These are phyloP conservation scores for Suillus weaverae DNA, from an alignment of 768 basidiomycete species.

Conservation along the genomic window DNA sequence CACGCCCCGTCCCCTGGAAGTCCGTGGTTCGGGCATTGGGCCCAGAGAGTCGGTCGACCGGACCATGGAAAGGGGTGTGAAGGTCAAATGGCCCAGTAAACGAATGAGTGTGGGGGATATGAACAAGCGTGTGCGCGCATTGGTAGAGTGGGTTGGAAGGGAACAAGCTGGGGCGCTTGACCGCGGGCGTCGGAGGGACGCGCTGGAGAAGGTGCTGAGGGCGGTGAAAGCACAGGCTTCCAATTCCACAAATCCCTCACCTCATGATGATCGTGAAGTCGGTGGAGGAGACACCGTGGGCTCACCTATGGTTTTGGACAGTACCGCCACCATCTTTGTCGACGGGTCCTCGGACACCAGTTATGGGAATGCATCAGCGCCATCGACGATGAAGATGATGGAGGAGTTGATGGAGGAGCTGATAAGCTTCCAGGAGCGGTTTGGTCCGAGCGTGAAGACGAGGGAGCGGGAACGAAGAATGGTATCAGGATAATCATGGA, in stretches of 20 bases:
- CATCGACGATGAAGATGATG: slow-evolving; percentile 76
- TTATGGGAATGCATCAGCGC: slow-evolving; percentile 11
- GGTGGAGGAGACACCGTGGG: slow-evolving; percentile 16
- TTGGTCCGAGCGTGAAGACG: slow-evolving; percentile 57
- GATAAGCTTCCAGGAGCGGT: slow-evolving; percentile 85
- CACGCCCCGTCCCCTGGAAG: slow-evolving; percentile 70
- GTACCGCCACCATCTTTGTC: slow-evolving; percentile 11
- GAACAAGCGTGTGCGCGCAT: slow-evolving; percentile 88
- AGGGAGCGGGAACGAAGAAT: slow-evolving; percentile 55
- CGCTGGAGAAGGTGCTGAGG: slow-evolving; percentile 57
- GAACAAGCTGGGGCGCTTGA: slow-evolving; percentile 79
- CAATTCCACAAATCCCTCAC: slow-evolving; percentile 10
- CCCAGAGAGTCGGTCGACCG: slow-evolving; percentile 56
- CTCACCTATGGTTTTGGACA: slow-evolving; percentile 38
- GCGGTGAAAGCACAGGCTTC: slow-evolving; percentile 12
- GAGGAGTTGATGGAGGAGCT: slow-evolving; percentile 90
- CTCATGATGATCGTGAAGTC: slow-evolving; percentile 18
- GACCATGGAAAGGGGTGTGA: slow-evolving; percentile 73
- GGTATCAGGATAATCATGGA: slow-evolving; percentile 27
- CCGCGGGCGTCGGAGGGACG: slow-evolving; percentile 65
- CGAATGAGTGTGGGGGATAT: slow-evolving; percentile 96
- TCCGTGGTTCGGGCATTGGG: slow-evolving; percentile 51
- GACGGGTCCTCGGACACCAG: slow-evolving; percentile 15
- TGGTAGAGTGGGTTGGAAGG: slow-evolving; percentile 93
- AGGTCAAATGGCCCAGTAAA: slow-evolving; percentile 92